These are phyloP conservation scores for Psidium guajava DNA, from an alignment of 345 rosid genomes.

Conservation along the genomic window DNA sequence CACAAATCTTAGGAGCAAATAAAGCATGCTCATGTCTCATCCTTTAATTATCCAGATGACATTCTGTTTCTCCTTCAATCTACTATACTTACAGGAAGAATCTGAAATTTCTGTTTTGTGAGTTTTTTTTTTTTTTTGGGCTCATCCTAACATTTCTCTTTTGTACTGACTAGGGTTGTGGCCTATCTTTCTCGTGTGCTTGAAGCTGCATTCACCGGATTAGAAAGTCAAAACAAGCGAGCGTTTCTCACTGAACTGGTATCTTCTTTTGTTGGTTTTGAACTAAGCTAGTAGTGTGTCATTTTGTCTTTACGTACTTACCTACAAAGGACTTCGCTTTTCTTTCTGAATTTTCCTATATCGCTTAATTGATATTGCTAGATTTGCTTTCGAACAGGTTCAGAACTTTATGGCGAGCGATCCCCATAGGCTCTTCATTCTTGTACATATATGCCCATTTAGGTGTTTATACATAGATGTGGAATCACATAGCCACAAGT, in stretches of 20 bases:
- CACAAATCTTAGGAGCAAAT: not conserved
- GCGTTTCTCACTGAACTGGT: conserved; percentile 96
- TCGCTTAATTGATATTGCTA: not conserved
- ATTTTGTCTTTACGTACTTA: not conserved
- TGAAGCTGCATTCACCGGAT: conserved; percentile 88
- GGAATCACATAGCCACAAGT: not conserved
- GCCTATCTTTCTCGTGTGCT: conserved; percentile 96
- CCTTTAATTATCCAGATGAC: not conserved
- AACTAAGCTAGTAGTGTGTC: not conserved
- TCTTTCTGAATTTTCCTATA: not conserved
- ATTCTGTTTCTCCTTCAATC: not conserved
- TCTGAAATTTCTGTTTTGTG: not conserved
- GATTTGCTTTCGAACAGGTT: not conserved
- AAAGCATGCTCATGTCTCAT: not conserved
- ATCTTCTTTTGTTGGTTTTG: conserved; percentile 7
- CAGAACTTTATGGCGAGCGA: not conserved
- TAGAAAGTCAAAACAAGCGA: conserved; percentile 97
- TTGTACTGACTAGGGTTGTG: conserved; percentile 55
- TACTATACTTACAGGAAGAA: not conserved
- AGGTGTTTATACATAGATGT: not conserved
- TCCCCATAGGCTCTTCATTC: not conserved
- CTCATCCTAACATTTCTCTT: not conserved
- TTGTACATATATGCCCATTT: not conserved
- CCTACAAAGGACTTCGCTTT: not conserved
- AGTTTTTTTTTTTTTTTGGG: not conserved